These are phyloP conservation scores for Pseudozyma sp. DNA, from an alignment of 1,284 basidiomycete species.

Conservation along the genomic window DNA sequence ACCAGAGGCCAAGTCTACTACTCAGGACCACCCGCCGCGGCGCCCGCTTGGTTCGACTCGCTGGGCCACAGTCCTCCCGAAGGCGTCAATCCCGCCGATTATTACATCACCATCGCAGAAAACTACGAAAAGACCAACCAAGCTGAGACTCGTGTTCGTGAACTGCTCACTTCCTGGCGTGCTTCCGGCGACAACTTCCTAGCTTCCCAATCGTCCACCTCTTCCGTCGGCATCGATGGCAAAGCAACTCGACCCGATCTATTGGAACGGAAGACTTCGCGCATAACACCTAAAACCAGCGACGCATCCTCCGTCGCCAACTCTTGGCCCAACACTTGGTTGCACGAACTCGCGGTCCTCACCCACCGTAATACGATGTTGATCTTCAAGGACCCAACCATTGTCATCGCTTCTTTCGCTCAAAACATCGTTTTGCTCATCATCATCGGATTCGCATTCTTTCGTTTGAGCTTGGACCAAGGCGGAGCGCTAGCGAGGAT, in stretches of 20 bases:
- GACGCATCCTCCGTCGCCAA: constrained; percentile 23
- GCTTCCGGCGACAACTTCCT: constrained; percentile 23
- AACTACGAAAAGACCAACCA: constrained; percentile 54
- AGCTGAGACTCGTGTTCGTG: constrained; percentile 40
- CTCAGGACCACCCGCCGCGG: constrained; percentile 43
- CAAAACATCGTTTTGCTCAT: constrained; percentile 45
- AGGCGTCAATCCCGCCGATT: constrained; percentile 55
- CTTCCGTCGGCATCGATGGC: background rate
- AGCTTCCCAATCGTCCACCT: background rate
- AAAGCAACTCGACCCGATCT: background rate
- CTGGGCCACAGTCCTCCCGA: constrained; percentile 27
- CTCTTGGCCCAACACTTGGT: constrained; percentile 52
- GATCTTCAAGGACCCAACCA: constrained; percentile 45
- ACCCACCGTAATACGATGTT: constrained; percentile 45
- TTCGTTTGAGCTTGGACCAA: constrained; percentile 39
- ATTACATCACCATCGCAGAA: constrained; percentile 45
- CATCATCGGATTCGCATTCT: constrained; percentile 56
- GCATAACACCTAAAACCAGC: constrained; percentile 28
- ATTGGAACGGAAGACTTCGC: constrained; percentile 12
- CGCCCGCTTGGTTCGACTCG: constrained; percentile 45
- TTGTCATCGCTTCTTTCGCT: constrained; percentile 46
- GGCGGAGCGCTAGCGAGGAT: constrained; percentile 50
- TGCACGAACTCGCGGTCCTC: constrained; percentile 43
- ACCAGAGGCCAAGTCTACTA: constrained; percentile 49
- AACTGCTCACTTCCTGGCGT: constrained; percentile 44